phyloP scores from a whole-genome alignment of 805 yeast genomes.

The Metschnikowia gelsemii region DNA sequence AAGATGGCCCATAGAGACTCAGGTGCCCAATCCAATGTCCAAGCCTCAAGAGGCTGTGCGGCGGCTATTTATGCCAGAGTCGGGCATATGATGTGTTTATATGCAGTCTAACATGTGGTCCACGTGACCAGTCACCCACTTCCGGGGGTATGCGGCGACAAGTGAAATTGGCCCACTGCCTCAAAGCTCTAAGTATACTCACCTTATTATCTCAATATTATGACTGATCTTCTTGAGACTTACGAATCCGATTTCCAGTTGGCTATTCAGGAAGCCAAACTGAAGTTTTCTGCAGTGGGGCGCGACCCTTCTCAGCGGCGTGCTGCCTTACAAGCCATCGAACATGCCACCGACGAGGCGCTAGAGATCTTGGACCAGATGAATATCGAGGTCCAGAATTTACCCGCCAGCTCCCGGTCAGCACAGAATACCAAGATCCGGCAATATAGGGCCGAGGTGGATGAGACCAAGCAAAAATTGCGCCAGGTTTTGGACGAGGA shows the following conservation, averaged over 20 bases:
- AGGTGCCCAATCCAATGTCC: too few species aligned
- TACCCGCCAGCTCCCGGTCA: slow-evolving; percentile 74
- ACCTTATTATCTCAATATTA: slow-evolving; percentile 14
- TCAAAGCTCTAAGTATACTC: background rate
- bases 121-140: too few species aligned
- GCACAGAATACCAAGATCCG: slow-evolving; percentile 73
- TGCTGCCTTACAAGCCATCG: slow-evolving; percentile 56
- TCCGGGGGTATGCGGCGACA: background rate
- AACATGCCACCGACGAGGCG: slow-evolving; percentile 73
- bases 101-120: too few species aligned
- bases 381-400: slow-evolving; percentile 79
- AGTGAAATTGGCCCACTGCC: too few species aligned
- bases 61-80: too few species aligned
- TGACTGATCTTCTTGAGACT: slow-evolving; percentile 56
- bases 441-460: slow-evolving; percentile 60
- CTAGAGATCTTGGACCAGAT: slow-evolving; percentile 82
- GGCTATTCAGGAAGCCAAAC: slow-evolving; percentile 66
- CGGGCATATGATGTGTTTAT: too few species aligned
- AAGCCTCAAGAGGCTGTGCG: too few species aligned
- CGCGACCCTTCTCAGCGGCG: slow-evolving; percentile 53
- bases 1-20: too few species aligned
- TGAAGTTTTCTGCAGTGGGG: slow-evolving; percentile 57
- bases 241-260: slow-evolving; percentile 74
- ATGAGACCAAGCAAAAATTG: slow-evolving; percentile 53
- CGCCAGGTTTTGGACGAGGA: slow-evolving; percentile 63